These are phyloP conservation scores for Candida sp. DNA, from an alignment of 1,139 yeast genomes.

Conservation along the genomic window DNA sequence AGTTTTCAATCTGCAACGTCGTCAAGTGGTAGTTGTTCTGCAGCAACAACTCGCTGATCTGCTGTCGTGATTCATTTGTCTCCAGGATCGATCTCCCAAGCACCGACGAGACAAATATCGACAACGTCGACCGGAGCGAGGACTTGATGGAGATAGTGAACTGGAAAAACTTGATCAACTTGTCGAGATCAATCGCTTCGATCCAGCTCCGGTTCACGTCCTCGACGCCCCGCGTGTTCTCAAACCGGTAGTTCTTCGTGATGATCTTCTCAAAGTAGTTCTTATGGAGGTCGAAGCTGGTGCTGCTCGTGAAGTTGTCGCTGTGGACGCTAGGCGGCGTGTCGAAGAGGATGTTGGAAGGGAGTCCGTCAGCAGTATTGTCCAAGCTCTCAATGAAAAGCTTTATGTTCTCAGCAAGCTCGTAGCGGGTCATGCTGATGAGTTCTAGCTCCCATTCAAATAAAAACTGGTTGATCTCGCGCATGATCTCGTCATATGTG, in stretches of 20 bases:
- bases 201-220: constrained; percentile 28
- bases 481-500: constrained; percentile 34
- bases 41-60: constrained; percentile 4
- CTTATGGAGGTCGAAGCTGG: constrained; percentile 38
- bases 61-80: constrained; percentile 5
- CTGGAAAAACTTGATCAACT: constrained; percentile 35
- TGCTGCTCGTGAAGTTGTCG: constrained; percentile 24
- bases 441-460: constrained; percentile 34
- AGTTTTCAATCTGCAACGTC: constrained; percentile 8
- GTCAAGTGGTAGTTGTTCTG: constrained; percentile 8
- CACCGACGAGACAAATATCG: constrained; percentile 14
- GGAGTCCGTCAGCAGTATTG: constrained; percentile 10
- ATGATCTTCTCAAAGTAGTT: constrained; percentile 53
- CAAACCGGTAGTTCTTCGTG: constrained; percentile 41
- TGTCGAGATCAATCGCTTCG: constrained; percentile 17
- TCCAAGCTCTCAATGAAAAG: constrained; percentile 34
- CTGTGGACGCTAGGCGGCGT: constrained; percentile 27
- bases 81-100: constrained; percentile 7
- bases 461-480: constrained; percentile 50
- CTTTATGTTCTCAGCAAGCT: constrained; percentile 37
- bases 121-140: constrained; percentile 27
- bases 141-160: constrained; percentile 41
- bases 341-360: constrained; percentile 25
- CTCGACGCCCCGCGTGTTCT: constrained; percentile 33
- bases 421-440: constrained; percentile 24